These are phyloP conservation scores for Sorghum bicolor DNA, from an alignment of 176 grass and related monocot species.

Conservation along the genomic window Sorghum_bicolor_NCBIv3 NC_012870.2:10966001-10966500, in stretches of 20 bases:
- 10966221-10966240: constrained; percentile 38
- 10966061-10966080: background rate
- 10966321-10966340: background rate
- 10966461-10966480: background rate
- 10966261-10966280: constrained; percentile 22
- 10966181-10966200: constrained; percentile 11
- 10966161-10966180: background rate
- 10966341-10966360: background rate
- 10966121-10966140: background rate
- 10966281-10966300: constrained; percentile 11
- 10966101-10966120: constrained; percentile 5
- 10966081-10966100: constrained; percentile 3
- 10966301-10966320: background rate
- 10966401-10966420: background rate
- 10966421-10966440: background rate
- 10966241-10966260: background rate
- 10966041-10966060: constrained; percentile 30
- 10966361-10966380: constrained; percentile 6
- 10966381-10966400: background rate
- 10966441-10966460: background rate
- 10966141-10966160: background rate
- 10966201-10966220: constrained; percentile 9
- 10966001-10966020: constrained; percentile 39
- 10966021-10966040: constrained; percentile 49
- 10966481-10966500: background rate